Percentiles rank a stretch among this genome's conserved stretches.
Conservation (phyloP, 768 basidiomycete species). For the Strobilomyces echinocephalus region DNA sequence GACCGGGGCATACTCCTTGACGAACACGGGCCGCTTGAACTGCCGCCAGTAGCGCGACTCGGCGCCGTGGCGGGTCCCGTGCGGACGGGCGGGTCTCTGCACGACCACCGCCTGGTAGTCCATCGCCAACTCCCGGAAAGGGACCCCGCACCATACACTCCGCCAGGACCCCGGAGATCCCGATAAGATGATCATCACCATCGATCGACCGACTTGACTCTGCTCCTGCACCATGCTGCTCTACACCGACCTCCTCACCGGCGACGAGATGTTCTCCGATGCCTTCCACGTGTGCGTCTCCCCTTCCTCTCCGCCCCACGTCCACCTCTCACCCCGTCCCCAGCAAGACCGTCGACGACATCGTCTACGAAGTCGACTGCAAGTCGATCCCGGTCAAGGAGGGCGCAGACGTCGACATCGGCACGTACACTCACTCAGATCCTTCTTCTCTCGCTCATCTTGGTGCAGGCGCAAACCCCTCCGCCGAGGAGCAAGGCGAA, state of each 20-base stretch:
- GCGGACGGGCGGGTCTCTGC: constrained; percentile 51
- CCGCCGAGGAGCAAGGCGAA: constrained; percentile 82
- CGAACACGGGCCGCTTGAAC: constrained; percentile 86
- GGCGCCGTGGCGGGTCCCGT: constrained; percentile 54
- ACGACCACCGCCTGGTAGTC: constrained; percentile 78
- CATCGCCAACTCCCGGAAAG: constrained; percentile 39
- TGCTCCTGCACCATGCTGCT: constrained; percentile 55
- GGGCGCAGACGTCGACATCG: constrained; percentile 85
- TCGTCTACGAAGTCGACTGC: constrained; percentile 88
- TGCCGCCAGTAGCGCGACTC: constrained; percentile 86
- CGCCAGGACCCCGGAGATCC: constrained; percentile 8
- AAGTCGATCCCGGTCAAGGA: constrained; percentile 59
- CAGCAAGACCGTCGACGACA: constrained; percentile 73
- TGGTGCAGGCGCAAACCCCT: constrained; percentile 80
- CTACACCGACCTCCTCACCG: constrained; percentile 66
- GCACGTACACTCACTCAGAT: constrained; percentile 35
- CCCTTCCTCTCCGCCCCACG: background rate
- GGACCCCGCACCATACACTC: background rate
- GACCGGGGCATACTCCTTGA: constrained; percentile 96
- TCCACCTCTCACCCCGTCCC: constrained; percentile 7
- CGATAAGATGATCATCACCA: constrained; percentile 21
- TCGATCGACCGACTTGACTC: background rate
- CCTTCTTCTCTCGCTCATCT: constrained; percentile 6
- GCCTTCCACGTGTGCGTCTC: constrained; percentile 75
- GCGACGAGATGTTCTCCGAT: constrained; percentile 92